Evolutionary conservation across 2,329 filamentous ascomycete species (phyloP).

Genomic region (Trichoderma sp.): DNA sequence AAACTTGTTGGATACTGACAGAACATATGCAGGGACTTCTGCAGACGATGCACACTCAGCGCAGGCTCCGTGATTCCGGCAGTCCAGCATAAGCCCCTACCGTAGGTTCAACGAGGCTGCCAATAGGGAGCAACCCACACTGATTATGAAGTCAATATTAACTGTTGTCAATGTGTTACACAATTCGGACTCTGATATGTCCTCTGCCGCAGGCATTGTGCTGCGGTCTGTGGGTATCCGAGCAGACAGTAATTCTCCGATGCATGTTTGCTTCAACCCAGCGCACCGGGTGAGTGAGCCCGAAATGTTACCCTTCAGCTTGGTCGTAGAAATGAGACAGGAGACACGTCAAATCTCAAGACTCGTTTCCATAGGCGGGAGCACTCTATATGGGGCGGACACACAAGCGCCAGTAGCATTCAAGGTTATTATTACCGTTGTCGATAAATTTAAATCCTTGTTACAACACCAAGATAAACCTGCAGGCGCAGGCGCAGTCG

Average conservation of each 20-base stretch:
- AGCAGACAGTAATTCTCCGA: constrained; percentile 18
- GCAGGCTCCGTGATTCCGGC: background rate
- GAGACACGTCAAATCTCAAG: background rate
- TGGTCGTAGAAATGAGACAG: background rate
- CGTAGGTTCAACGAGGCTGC: background rate
- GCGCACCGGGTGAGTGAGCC: background rate
- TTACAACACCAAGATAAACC: background rate
- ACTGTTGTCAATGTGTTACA: background rate
- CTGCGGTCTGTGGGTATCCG: background rate
- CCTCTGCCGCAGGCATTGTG: background rate
- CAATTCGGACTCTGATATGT: background rate
- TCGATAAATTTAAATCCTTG: background rate
- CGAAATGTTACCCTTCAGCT: background rate
- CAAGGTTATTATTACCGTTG: background rate
- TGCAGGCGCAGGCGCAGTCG: background rate
- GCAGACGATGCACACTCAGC: background rate
- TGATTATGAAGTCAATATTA: background rate
- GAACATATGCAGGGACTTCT: background rate
- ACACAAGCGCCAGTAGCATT: background rate
- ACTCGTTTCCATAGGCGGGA: background rate
- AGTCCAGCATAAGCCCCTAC: background rate
- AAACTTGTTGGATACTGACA: background rate
- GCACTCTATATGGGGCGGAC: background rate
- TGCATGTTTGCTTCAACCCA: constrained; percentile 16
- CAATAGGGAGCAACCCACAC: background rate